Percentiles rank a stretch among this genome's conserved stretches.
phyloP scores from a whole-genome alignment of 2,329 filamentous ascomycete species.

The Coniochaeta sp. region DNA sequence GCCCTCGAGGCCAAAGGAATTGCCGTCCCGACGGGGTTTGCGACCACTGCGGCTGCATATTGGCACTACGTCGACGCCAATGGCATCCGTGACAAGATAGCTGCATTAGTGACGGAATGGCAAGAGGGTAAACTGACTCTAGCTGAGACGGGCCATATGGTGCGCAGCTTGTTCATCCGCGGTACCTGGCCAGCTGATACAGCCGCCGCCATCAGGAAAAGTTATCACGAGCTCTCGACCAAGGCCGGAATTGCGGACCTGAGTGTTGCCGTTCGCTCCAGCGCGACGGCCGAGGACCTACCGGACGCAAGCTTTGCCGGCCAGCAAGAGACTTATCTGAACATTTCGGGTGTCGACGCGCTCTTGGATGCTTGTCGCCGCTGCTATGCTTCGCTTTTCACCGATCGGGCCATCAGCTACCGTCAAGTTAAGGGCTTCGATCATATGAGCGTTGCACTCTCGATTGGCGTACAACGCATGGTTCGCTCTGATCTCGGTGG shows the following conservation, averaged over 20 bases:
- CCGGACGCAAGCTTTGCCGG: constrained; percentile 30
- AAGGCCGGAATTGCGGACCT: constrained; percentile 13
- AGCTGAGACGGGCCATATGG: constrained; percentile 19
- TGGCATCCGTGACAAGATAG: constrained; percentile 20
- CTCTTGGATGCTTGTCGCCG: constrained; percentile 25
- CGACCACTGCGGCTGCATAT: constrained; percentile 24
- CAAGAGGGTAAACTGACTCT: constrained; percentile 18
- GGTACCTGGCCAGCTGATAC: constrained; percentile 21
- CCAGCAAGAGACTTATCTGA: constrained; percentile 28
- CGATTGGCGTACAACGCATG: constrained; percentile 21
- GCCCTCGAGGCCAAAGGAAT: constrained; percentile 19
- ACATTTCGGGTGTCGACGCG: constrained; percentile 21
- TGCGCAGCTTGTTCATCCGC: constrained; percentile 21
- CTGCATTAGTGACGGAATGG: constrained; percentile 19
- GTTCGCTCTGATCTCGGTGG: constrained; percentile 24
- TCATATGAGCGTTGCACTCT: constrained; percentile 18
- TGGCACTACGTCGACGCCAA: constrained; percentile 25
- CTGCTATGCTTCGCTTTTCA: constrained; percentile 30
- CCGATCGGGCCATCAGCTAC: constrained; percentile 27
- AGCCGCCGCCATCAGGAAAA: constrained; percentile 17
- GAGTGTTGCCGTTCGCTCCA: constrained; percentile 28
- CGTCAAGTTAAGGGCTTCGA: constrained; percentile 18
- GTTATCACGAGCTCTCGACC: constrained; percentile 19
- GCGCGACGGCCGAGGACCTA: constrained; percentile 29
- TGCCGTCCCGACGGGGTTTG: constrained; percentile 24